These are phyloP conservation scores for Oxyria digyna DNA, from an alignment of 148 eudicot species.

Conservation along the genomic window DNA sequence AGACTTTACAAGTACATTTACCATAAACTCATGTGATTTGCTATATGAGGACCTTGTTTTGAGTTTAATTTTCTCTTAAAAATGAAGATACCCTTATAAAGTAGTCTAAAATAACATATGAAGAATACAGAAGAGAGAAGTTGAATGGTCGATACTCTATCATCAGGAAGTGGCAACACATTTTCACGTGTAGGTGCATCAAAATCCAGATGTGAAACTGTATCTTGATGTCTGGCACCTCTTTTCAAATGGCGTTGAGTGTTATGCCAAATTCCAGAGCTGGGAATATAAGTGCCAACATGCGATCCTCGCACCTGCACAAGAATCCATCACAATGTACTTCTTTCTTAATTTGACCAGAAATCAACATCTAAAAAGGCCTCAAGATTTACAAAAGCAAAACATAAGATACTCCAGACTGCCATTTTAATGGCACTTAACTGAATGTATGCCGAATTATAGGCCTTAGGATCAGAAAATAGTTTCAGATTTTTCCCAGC, in stretches of 20 bases:
- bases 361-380: not conserved
- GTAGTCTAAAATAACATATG: not conserved
- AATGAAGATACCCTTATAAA: not conserved
- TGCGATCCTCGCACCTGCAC: slow-evolving; percentile 87
- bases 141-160: slow-evolving; percentile 42
- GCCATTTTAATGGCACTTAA: not conserved
- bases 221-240: slow-evolving; percentile 34
- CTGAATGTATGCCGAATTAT: not conserved
- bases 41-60: not conserved
- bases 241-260: slow-evolving; percentile 71
- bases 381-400: not conserved
- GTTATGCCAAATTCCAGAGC: slow-evolving; percentile 92
- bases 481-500: not conserved
- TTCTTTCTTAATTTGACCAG: not conserved
- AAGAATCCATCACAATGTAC: slow-evolving; percentile 8
- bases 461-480: not conserved
- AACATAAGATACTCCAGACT: not conserved
- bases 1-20: too few species aligned
- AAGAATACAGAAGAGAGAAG: not conserved
- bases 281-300: slow-evolving; percentile 88
- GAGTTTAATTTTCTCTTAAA: not conserved
- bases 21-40: not conserved
- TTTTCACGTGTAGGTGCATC: slow-evolving; percentile 99
- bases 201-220: slow-evolving; percentile 84
- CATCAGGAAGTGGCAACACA: slow-evolving; percentile 72